A percentile compares a stretch with the other conserved stretches of the same genome.
These are phyloP conservation scores for Vaccinium corymbosum DNA, from an alignment of 148 eudicot genomes.

Conservation along the genomic window DNA sequence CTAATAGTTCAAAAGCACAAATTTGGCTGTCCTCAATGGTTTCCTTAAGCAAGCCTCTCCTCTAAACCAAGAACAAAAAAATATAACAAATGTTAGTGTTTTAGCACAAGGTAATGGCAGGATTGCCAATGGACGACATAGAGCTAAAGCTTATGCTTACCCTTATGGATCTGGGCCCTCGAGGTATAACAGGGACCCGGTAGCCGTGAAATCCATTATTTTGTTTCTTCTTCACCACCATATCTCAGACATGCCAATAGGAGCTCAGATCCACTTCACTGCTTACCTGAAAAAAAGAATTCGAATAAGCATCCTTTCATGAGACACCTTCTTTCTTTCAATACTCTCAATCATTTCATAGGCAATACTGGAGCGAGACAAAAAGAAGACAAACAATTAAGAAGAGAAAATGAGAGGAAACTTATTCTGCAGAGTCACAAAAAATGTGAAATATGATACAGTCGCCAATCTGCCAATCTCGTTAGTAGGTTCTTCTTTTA, in stretches of 20 bases:
- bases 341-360: slow-evolving; percentile 4
- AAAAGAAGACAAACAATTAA: background rate
- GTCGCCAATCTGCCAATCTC: background rate
- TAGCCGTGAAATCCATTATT: slow-evolving; percentile 57
- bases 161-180: slow-evolving; percentile 87
- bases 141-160: slow-evolving; percentile 36
- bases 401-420: background rate
- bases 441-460: background rate
- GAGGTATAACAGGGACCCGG: slow-evolving; percentile 59
- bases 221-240: slow-evolving; percentile 73
- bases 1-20: slow-evolving; percentile 90
- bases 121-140: background rate
- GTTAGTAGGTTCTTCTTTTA: background rate
- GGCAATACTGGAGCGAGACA: background rate
- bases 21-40: slow-evolving; percentile 38
- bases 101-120: background rate
- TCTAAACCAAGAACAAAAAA: slow-evolving; percentile 35
- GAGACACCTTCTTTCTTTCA: background rate
- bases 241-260: slow-evolving; percentile 54
- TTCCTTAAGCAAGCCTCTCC: slow-evolving; percentile 48
- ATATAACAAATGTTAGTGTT: background rate
- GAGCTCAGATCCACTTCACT: slow-evolving; percentile 22
- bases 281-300: background rate
- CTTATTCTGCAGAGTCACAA: background rate
- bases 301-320: background rate